A percentile compares a stretch with the other conserved stretches of the same genome.
Evolutionary conservation across 2,329 filamentous ascomycete genomes (phyloP).

Genomic region (Aureobasidium mangrovei): DNA sequence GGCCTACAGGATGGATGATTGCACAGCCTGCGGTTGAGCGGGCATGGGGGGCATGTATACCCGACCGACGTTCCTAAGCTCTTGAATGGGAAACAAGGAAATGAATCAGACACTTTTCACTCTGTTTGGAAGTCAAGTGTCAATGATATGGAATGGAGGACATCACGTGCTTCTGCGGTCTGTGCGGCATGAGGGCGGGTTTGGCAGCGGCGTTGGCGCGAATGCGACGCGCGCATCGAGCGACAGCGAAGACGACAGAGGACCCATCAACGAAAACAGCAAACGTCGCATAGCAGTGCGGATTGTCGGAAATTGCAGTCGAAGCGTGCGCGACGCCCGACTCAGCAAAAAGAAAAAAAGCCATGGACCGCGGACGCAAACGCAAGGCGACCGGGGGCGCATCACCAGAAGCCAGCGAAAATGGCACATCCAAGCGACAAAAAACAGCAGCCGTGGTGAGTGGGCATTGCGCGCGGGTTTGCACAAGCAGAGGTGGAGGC

Average conservation of each 20-base stretch:
- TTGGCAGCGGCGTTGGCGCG: too few species aligned
- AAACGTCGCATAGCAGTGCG: background rate
- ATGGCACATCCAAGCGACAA: conserved; percentile 15
- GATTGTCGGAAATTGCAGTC: background rate
- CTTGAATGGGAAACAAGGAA: background rate
- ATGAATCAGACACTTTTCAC: background rate
- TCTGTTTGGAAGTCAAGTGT: background rate
- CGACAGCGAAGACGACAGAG: too few species aligned
- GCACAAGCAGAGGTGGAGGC: background rate
- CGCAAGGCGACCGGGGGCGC: conserved; percentile 13
- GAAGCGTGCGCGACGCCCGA: background rate
- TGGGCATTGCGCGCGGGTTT: too few species aligned
- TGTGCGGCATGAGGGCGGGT: too few species aligned
- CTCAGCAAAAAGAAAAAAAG: background rate
- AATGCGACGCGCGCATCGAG: too few species aligned
- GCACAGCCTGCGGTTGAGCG: background rate
- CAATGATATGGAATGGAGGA: too few species aligned
- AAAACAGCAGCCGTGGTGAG: conserved; percentile 15
- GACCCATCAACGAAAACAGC: background rate
- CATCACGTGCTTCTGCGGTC: too few species aligned
- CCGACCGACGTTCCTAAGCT: background rate
- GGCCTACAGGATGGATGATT: background rate
- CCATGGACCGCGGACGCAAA: conserved; percentile 17
- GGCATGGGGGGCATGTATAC: background rate
- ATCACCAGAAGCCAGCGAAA: conserved; percentile 13